phyloP scores from a whole-genome alignment of 2,329 filamentous ascomycete genomes.

The Leptographium flavum region DNA sequence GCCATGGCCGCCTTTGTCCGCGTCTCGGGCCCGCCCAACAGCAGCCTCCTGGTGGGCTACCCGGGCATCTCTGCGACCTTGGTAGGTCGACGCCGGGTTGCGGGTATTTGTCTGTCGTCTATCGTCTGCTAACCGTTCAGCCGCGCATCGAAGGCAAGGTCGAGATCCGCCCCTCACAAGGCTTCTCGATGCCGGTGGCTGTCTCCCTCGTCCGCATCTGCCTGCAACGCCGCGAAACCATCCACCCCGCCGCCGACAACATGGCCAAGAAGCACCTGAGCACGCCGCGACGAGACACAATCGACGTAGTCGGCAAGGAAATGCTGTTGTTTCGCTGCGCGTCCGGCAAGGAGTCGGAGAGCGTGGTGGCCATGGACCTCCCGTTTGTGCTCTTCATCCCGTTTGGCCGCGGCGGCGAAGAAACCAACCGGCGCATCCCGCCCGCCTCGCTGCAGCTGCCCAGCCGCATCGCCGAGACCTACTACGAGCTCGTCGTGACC shows the following conservation, averaged over 20 bases:
- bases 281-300: slow-evolving; percentile 77
- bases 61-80: slow-evolving; percentile 94
- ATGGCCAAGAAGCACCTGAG: slow-evolving; percentile 84
- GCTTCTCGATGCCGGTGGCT: slow-evolving; percentile 76
- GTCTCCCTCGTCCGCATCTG: slow-evolving; percentile 90
- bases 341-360: slow-evolving; percentile 71
- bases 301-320: slow-evolving; percentile 90
- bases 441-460: slow-evolving; percentile 83
- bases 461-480: slow-evolving; percentile 90
- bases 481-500: slow-evolving; percentile 89
- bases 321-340: slow-evolving; percentile 81
- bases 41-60: slow-evolving; percentile 91
- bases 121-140: slow-evolving; percentile 30
- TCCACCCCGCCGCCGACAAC: slow-evolving; percentile 91
- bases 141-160: slow-evolving; percentile 96
- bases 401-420: slow-evolving; percentile 80
- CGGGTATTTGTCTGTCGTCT: not conserved
- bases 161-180: slow-evolving; percentile 77
- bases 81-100: slow-evolving; percentile 40
- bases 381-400: slow-evolving; percentile 97
- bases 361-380: slow-evolving; percentile 87
- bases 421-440: slow-evolving; percentile 77
- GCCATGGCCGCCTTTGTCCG: slow-evolving; percentile 50
- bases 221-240: slow-evolving; percentile 84
- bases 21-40: slow-evolving; percentile 94